Conservation (phyloP, 2,329 filamentous ascomycete genomes). For the Myriosclerotinia scirpicola region DNA sequence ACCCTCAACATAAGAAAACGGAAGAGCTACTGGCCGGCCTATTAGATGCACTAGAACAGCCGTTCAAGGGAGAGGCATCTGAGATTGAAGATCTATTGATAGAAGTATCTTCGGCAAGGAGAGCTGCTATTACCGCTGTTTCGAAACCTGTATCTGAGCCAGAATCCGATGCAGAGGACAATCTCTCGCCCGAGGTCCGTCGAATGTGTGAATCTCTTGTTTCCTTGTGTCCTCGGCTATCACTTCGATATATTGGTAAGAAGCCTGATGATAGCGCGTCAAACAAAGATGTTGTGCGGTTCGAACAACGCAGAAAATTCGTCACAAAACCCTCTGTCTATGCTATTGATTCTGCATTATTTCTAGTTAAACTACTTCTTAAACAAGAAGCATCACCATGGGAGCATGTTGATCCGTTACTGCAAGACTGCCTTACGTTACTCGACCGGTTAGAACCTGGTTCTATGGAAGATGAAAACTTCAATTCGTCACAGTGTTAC, state of each 20-base stretch:
- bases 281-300: slow-evolving; percentile 59
- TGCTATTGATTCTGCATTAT: slow-evolving; percentile 60
- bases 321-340: slow-evolving; percentile 52
- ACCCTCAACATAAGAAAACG: slow-evolving; percentile 43
- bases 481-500: slow-evolving; percentile 48
- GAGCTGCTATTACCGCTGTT: slow-evolving; percentile 48
- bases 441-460: slow-evolving; percentile 51
- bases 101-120: slow-evolving; percentile 56
- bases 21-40: slow-evolving; percentile 50
- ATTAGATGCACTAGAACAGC: slow-evolving; percentile 55
- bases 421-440: slow-evolving; percentile 57
- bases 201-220: slow-evolving; percentile 56
- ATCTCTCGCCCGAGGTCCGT: slow-evolving; percentile 32
- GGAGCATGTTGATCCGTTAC: slow-evolving; percentile 56
- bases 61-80: slow-evolving; percentile 56
- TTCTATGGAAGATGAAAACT: slow-evolving; percentile 34
- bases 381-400: slow-evolving; percentile 51
- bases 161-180: slow-evolving; percentile 11
- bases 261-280: slow-evolving; percentile 51
- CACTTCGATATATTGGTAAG: slow-evolving; percentile 61
- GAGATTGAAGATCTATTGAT: slow-evolving; percentile 62
- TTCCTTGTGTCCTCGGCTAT: slow-evolving; percentile 59
- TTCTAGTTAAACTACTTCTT: slow-evolving; percentile 55
- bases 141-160: not conserved
- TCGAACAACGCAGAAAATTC: slow-evolving; percentile 57